Conservation (phyloP, 345 rosid species). For the Brassica nigra region DNA sequence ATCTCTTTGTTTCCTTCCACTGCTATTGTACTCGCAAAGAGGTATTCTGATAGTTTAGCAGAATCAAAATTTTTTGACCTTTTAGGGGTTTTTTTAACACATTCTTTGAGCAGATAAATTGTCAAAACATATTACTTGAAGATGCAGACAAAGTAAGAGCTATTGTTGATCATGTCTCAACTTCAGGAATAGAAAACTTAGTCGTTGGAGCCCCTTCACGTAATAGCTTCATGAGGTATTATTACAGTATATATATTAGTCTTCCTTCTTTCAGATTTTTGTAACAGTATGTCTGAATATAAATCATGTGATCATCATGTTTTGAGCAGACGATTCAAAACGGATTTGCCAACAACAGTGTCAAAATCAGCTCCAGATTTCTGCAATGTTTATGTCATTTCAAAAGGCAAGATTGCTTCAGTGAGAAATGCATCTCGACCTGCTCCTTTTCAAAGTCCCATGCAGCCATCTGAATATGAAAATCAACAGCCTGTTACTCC, state of each 20-base stretch:
- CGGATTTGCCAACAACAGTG: conserved; percentile 58
- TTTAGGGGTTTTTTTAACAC: not conserved
- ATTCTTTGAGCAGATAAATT: conserved; percentile 49
- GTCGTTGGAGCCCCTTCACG: conserved; percentile 76
- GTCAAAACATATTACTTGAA: conserved; percentile 63
- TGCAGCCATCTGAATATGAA: conserved; percentile 46
- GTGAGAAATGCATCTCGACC: conserved; percentile 62
- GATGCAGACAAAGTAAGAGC: conserved; percentile 70
- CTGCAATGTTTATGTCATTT: conserved; percentile 75
- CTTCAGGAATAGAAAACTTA: conserved; percentile 66
- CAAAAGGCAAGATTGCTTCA: conserved; percentile 78
- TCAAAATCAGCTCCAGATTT: conserved; percentile 79
- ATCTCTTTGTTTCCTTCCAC: conserved; percentile 74
- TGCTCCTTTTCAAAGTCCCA: conserved; percentile 58
- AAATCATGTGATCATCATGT: not conserved
- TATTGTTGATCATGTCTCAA: conserved; percentile 64
- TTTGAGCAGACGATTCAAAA: conserved; percentile 64
- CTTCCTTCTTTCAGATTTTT: conserved; percentile 14
- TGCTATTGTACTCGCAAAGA: conserved; percentile 91
- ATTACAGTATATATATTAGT: not conserved
- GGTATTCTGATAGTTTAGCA: conserved; percentile 41
- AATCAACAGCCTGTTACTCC: conserved; percentile 26
- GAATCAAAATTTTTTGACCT: not conserved
- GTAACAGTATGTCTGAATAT: not conserved
- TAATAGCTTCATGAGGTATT: conserved; percentile 72